Base-by-base conservation (phyloP, 352 stramenopile species). In the Globisporangium uncinulatum region DNA sequence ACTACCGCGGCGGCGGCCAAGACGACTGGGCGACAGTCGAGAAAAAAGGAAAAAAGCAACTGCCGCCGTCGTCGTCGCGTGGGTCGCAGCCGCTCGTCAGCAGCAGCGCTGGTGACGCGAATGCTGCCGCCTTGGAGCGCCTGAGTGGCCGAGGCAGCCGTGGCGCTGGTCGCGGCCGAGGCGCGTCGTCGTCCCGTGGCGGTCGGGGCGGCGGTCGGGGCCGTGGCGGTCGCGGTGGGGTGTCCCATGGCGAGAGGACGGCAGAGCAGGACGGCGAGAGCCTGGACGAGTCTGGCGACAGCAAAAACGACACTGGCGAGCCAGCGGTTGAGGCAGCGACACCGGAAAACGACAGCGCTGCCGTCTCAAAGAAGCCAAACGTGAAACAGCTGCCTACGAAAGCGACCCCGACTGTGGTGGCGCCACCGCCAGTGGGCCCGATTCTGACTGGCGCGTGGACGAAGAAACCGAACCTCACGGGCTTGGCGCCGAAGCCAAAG, bases 1-100 rank as follows among this genome's bases (percentile, higher is more conserved):
- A 91, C 58, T 68, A 89, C 66, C 82, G 74, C 62, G 76, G 78
- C 50, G 67, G 71, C 56, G 70, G 56, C 19, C 70, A 83, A 51
- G 74, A 88, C 44, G 83, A 79, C 45, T 94, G 84, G 84, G 84
- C 82, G 52, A 83, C 70, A 11, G 84, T 94, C 50, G 68, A 75
- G 55, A 94, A 94, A 62, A 92, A 91, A 59, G 69, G 56, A 51
- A 86, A 81, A 52, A 94, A 94, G 69, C 46, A 60, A n/a, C 51
- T 55, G 31, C 29, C 43, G 20, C 52, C 59, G 46, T n/a, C 32
- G 21, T 60, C 59, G 41, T 21, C 41, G 41, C 41, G 41, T 19
- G 41, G 15, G 15, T 8, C 59, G 59, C 39, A 79, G 51, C 71
- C 75, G 56, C 70, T 64, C 73, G 61, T 80, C 29, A 47, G 69